phyloP scores from a whole-genome alignment of 148 eudicot species.

The Rhododendron kiyosumense region DNA sequence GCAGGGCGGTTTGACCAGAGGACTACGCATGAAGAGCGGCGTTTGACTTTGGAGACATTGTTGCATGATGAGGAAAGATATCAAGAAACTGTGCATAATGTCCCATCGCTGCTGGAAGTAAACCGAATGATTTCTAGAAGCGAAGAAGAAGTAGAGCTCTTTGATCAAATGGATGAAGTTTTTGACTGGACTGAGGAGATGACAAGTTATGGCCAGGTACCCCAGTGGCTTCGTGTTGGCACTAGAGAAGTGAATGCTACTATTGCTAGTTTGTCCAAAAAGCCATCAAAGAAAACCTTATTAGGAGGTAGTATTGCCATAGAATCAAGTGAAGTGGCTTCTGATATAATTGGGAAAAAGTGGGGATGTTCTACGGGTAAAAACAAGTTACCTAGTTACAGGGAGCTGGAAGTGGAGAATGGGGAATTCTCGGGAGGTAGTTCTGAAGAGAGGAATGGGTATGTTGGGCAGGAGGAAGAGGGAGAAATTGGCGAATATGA shows the following conservation, averaged over 20 bases:
- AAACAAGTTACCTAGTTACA: slow-evolving; percentile 66
- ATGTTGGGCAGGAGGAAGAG: slow-evolving; percentile 63
- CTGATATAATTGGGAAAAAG: slow-evolving; percentile 36
- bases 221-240: slow-evolving; percentile 84
- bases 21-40: slow-evolving; percentile 98
- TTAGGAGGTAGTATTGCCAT: slow-evolving; percentile 32
- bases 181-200: slow-evolving; percentile 84
- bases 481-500: slow-evolving; percentile 69
- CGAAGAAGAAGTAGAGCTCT: slow-evolving; percentile 90
- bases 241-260: slow-evolving; percentile 73
- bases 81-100: slow-evolving; percentile 92
- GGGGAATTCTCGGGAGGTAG: slow-evolving; percentile 76
- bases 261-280: slow-evolving; percentile 67
- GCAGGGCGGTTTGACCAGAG: slow-evolving; percentile 99
- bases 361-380: slow-evolving; percentile 68
- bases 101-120: slow-evolving; percentile 91
- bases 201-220: slow-evolving; percentile 84
- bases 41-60: slow-evolving; percentile 81
- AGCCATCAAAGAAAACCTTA: slow-evolving; percentile 49
- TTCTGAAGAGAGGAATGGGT: slow-evolving; percentile 67
- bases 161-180: slow-evolving; percentile 99
- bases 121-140: slow-evolving; percentile 96
- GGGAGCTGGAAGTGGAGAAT: slow-evolving; percentile 80
- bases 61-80: slow-evolving; percentile 96
- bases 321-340: slow-evolving; percentile 40